These are phyloP conservation scores for Fusarium xyrophilum DNA, from an alignment of 2,329 filamentous ascomycete species.

Conservation along the genomic window DNA sequence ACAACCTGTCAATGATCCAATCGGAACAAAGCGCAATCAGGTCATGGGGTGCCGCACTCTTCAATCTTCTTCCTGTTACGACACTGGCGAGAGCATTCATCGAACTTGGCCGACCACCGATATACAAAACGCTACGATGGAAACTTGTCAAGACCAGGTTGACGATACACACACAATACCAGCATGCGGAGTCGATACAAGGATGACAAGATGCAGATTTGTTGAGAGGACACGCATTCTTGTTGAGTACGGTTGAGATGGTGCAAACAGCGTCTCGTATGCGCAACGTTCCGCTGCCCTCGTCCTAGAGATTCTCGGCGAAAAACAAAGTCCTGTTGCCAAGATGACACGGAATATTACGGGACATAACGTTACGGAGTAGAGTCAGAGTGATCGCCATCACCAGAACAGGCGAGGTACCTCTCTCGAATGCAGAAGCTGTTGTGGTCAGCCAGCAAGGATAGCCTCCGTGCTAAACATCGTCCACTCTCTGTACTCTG, in stretches of 20 bases:
- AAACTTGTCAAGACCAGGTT: background rate
- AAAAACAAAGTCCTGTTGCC: background rate
- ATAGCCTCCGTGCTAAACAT: background rate
- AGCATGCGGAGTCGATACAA: background rate
- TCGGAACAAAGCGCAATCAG: background rate
- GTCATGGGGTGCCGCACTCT: background rate
- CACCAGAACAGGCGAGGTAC: background rate
- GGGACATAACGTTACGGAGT: too few species aligned
- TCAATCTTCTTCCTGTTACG: background rate
- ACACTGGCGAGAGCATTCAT: background rate
- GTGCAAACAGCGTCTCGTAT: background rate
- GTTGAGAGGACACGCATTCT: background rate
- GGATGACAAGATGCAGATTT: background rate
- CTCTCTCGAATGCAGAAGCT: background rate
- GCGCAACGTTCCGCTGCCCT: background rate
- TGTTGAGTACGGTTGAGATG: background rate
- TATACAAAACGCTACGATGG: background rate
- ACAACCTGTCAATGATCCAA: constrained; percentile 2
- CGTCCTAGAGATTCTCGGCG: background rate
- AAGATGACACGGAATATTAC: background rate
- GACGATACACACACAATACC: background rate
- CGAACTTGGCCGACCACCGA: background rate
- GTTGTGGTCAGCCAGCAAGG: background rate
- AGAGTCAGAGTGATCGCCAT: too few species aligned
- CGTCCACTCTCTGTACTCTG: background rate